Evolutionary conservation across 129 eudicot genomes (phyloP).

Genomic region (Oenanthe sinensis): DNA sequence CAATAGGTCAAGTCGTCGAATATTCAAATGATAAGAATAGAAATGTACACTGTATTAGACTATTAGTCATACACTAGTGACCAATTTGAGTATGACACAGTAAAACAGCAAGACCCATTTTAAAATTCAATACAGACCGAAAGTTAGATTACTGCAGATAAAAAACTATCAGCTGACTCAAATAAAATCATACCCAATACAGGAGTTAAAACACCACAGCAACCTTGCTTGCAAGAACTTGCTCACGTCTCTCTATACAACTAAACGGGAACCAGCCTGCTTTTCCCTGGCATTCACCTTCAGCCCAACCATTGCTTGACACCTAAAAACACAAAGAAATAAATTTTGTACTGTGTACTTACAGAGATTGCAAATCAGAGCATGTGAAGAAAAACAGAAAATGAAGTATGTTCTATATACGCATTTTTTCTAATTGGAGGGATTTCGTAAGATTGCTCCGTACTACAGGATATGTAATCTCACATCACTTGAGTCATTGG

Average conservation of each 20-base stretch:
- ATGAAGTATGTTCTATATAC: neutral
- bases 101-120: neutral
- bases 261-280: conserved; percentile 97
- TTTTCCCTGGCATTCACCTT: conserved; percentile 95
- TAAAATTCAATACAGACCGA: neutral
- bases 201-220: conserved; percentile 43
- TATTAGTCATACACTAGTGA: conserved; percentile 7
- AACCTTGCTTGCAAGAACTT: conserved; percentile 70
- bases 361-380: neutral
- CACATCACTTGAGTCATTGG: neutral
- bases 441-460: neutral
- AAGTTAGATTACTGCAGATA: neutral
- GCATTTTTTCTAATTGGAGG: neutral
- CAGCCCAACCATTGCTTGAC: conserved; percentile 92
- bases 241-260: conserved; percentile 79
- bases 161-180: neutral
- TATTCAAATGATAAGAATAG: neutral
- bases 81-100: neutral
- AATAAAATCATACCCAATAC: neutral
- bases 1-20: neutral
- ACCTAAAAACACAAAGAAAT: conserved; percentile 39
- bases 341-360: neutral
- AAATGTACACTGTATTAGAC: neutral
- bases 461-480: neutral
- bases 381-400: neutral